Conservation (phyloP, 495 filamentous ascomycete species). For the Xylaria curta region DNA sequence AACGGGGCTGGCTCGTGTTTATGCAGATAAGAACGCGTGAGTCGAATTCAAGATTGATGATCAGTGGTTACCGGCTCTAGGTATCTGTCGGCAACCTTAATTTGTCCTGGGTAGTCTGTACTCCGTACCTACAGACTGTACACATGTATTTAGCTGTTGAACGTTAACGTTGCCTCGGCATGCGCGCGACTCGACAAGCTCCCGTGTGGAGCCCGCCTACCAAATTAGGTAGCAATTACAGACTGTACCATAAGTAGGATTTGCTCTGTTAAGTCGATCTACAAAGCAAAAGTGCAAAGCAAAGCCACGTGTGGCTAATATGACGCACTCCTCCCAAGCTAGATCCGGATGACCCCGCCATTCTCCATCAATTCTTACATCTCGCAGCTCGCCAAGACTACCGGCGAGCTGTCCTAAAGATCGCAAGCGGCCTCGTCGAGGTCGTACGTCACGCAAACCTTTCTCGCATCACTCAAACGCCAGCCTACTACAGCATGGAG, state of each 20-base stretch:
- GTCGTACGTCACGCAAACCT: conserved; percentile 6
- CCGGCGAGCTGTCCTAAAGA: conserved; percentile 21
- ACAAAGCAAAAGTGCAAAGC: too few species aligned
- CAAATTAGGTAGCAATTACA: neutral
- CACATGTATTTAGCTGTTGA: neutral
- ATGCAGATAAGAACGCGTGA: too few species aligned
- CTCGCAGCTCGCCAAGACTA: conserved; percentile 30
- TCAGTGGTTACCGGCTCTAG: neutral
- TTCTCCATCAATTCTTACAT: conserved; percentile 10
- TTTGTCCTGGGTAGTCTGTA: conserved; percentile 1
- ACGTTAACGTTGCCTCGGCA: conserved; percentile 18
- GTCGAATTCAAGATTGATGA: conserved; percentile 6
- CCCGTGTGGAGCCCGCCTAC: conserved; percentile 2
- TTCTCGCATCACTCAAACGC: conserved; percentile 6
- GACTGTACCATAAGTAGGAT: too few species aligned
- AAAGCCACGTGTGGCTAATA: conserved; percentile 35
- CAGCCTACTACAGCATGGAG: conserved; percentile 50
- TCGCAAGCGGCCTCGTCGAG: conserved; percentile 24
- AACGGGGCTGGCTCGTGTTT: too few species aligned
- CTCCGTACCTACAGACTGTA: too few species aligned
- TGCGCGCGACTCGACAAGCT: conserved; percentile 7
- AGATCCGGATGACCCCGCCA: conserved; percentile 25
- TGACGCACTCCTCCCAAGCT: conserved; percentile 31
- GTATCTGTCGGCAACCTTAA: neutral
- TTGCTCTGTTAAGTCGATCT: too few species aligned